Conservation (phyloP, 345 rosid genomes). For the Acer negundo region DNA sequence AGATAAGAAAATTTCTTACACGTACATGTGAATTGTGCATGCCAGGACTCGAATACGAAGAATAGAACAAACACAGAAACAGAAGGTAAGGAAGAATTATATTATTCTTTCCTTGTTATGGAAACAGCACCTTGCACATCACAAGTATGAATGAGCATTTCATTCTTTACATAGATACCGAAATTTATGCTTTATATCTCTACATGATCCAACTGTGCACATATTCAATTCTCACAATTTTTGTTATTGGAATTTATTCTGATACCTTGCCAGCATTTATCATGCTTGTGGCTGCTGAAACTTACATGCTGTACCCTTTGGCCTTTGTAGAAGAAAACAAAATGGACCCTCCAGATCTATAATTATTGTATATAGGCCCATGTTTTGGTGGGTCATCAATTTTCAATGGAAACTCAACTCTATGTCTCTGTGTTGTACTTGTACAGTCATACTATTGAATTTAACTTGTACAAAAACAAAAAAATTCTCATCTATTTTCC, state of each 20-base stretch:
- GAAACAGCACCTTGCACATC: neutral
- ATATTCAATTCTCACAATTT: neutral
- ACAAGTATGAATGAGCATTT: neutral
- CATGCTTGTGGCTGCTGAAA: neutral
- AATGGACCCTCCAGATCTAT: neutral
- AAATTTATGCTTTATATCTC: neutral
- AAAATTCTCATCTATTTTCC: neutral
- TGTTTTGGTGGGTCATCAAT: neutral
- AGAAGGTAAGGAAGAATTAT: constrained; percentile 4
- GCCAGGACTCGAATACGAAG: neutral
- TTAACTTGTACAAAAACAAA: too few relatives aligned
- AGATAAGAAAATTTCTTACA: too few relatives aligned
- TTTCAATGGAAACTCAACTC: neutral
- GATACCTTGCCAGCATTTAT: neutral
- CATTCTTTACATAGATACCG: constrained; percentile 5
- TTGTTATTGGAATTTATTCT: constrained; percentile 7
- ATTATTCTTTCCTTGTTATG: constrained; percentile 15
- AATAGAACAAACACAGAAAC: neutral
- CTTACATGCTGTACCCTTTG: neutral
- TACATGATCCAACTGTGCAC: neutral
- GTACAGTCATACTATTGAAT: too few relatives aligned
- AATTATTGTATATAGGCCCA: neutral
- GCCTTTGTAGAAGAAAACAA: neutral
- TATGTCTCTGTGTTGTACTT: neutral
- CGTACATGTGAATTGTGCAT: too few relatives aligned